Evolutionary conservation across 768 basidiomycete species (phyloP).

Genomic region (Mycena latifolia): DNA sequence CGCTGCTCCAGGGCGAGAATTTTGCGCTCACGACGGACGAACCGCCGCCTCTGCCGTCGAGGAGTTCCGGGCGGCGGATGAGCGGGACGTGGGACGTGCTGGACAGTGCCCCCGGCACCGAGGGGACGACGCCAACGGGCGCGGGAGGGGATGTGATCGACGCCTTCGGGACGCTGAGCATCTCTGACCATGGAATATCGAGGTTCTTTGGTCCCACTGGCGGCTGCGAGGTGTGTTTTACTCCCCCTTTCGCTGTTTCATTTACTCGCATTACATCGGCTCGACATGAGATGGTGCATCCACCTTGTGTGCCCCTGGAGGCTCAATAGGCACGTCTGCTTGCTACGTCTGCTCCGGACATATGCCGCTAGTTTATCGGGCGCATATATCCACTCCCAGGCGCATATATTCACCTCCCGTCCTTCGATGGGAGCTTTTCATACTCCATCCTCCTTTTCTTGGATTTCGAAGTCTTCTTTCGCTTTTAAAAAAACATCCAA

Average conservation of each 20-base stretch:
- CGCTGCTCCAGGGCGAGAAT: slow-evolving; percentile 54
- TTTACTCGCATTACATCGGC: slow-evolving; percentile 3
- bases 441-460: too few relatives aligned
- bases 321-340: too few relatives aligned
- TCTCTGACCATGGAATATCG: slow-evolving; percentile 71
- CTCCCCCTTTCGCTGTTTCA: slow-evolving; percentile 4
- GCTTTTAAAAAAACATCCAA: too few relatives aligned
- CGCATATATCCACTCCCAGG: too few relatives aligned
- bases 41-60: slow-evolving; percentile 4
- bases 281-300: too few relatives aligned
- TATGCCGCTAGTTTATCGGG: too few relatives aligned
- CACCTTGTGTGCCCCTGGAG: too few relatives aligned
- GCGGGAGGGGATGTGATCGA: slow-evolving; percentile 60
- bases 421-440: too few relatives aligned
- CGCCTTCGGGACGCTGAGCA: slow-evolving; percentile 70
- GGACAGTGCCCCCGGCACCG: slow-evolving; percentile 11
- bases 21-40: slow-evolving; percentile 18
- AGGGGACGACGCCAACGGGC: slow-evolving; percentile 5
- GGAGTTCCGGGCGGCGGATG: neutral
- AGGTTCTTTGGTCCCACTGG: slow-evolving; percentile 77
- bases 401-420: too few relatives aligned
- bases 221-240: slow-evolving; percentile 69
- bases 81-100: slow-evolving; percentile 25
- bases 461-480: too few relatives aligned
- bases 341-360: too few relatives aligned